Percentiles rank a stretch among this genome's conserved stretches.
Conservation (phyloP, 768 basidiomycete species). For the Mycena chlorophos region DNA sequence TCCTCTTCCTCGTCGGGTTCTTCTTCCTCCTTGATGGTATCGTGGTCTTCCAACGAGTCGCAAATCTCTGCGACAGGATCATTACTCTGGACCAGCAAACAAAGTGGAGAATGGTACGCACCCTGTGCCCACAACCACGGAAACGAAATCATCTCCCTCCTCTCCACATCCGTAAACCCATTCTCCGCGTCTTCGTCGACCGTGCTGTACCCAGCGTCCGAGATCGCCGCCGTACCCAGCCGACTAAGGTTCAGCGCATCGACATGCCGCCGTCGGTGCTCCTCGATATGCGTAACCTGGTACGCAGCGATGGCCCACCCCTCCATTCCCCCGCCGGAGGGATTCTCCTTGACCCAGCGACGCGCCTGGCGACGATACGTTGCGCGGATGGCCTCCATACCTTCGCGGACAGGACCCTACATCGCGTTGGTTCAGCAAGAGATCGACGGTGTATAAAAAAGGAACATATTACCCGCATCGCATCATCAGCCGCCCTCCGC, state of each 20-base stretch:
- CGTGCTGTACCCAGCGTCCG: slow-evolving; percentile 7
- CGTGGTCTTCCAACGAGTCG: not conserved
- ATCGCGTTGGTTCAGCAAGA: not conserved
- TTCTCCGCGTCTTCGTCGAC: slow-evolving; percentile 9
- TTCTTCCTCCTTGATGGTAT: slow-evolving; percentile 1
- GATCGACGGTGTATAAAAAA: not conserved
- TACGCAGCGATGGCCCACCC: slow-evolving; percentile 19
- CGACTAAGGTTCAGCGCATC: slow-evolving; percentile 20
- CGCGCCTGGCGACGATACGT: slow-evolving; percentile 9
- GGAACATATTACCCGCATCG: slow-evolving; percentile 4
- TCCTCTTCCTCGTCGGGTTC: not conserved
- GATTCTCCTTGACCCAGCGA: slow-evolving; percentile 17
- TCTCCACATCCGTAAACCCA: slow-evolving; percentile 9
- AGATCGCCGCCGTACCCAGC: slow-evolving; percentile 10
- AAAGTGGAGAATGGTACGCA: slow-evolving; percentile 5
- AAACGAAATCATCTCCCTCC: slow-evolving; percentile 16
- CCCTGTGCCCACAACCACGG: slow-evolving; percentile 23
- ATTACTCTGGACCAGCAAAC: not conserved
- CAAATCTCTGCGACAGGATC: not conserved
- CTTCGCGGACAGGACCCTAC: slow-evolving; percentile 21
- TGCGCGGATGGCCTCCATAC: slow-evolving; percentile 5
- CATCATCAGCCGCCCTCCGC: slow-evolving; percentile 18
- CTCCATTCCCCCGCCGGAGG: slow-evolving; percentile 1
- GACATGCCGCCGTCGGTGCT: slow-evolving; percentile 4
- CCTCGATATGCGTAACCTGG: slow-evolving; percentile 13